These are phyloP conservation scores for Pseudoscleropodium purum DNA, from an alignment of 225 moss, liverwort and hornwort species.

Conservation along the genomic window DNA sequence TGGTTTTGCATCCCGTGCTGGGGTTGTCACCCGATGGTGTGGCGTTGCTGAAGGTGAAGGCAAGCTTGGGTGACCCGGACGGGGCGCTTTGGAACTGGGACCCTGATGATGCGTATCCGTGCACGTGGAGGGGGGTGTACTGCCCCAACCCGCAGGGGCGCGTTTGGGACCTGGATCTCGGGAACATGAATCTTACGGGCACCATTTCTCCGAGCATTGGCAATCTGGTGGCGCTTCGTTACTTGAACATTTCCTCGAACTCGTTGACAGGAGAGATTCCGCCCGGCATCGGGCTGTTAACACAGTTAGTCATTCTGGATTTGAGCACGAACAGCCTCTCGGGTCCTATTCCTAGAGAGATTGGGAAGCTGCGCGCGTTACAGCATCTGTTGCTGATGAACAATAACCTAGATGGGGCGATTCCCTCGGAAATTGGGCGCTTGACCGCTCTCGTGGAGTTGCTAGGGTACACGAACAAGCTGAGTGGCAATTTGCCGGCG, in stretches of 20 bases:
- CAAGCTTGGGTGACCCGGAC: conserved; percentile 6
- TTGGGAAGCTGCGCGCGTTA: conserved; percentile 9
- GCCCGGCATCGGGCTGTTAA: conserved; percentile 5
- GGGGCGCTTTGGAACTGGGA: conserved; percentile 24
- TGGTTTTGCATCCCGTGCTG: background rate
- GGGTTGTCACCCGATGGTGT: conserved; percentile 29
- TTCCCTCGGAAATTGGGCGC: conserved; percentile 25
- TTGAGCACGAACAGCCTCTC: conserved; percentile 26
- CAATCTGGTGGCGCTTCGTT: conserved; percentile 19
- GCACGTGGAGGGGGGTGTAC: conserved; percentile 32
- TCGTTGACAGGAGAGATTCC: conserved; percentile 29
- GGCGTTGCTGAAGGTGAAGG: conserved; percentile 35
- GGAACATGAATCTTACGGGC: conserved; percentile 24
- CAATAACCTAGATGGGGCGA: conserved; percentile 17
- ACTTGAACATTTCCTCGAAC: conserved; percentile 37
- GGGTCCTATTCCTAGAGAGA: conserved; percentile 19
- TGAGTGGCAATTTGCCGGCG: conserved; percentile 22
- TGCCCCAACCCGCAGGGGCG: conserved; percentile 10
- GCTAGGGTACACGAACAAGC: conserved; percentile 21
- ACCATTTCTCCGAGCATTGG: conserved; percentile 36
- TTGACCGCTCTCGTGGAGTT: conserved; percentile 17
- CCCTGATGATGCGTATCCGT: conserved; percentile 9
- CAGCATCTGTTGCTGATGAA: conserved; percentile 11
- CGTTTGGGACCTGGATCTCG: conserved; percentile 33
- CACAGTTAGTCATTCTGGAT: conserved; percentile 19